These are phyloP conservation scores for slime mould (Dictyostelium discoideum) DNA, from an alignment of 78 protist genomes.

Conservation along the genomic window dicty_2.7 NC_007091.3:710001-710500, in stretches of 20 bases:
- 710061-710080: background rate
- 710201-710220: constrained; percentile 12
- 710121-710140: no score
- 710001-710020: background rate
- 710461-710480: background rate
- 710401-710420: background rate
- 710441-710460: background rate
- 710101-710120: background rate
- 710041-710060: background rate
- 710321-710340: background rate
- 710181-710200: background rate
- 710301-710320: constrained; percentile 29
- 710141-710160: no score
- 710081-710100: background rate
- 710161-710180: background rate
- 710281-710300: background rate
- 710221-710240: background rate
- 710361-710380: background rate
- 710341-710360: background rate
- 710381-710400: background rate
- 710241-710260: background rate
- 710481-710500: background rate
- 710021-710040: background rate
- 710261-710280: background rate
- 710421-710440: constrained; percentile 28